Conservation (phyloP, 1,139 yeast genomes). For the Candida sojae region DNA sequence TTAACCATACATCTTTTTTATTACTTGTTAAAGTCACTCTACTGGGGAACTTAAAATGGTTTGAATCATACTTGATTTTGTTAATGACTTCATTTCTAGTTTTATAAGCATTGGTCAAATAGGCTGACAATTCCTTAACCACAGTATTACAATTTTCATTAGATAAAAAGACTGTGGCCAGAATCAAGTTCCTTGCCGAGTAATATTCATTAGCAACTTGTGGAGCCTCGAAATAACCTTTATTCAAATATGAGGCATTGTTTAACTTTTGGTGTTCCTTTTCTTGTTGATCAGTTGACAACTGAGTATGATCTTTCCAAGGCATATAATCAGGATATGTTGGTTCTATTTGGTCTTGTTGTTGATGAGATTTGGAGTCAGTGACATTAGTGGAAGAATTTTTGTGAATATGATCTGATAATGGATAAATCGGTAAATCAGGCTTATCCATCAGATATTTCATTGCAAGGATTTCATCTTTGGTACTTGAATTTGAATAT, state of each 20-base stretch:
- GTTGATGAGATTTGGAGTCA: not conserved
- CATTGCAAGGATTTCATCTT: constrained; percentile 39
- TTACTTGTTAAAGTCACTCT: constrained; percentile 87
- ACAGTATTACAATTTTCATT: constrained; percentile 40
- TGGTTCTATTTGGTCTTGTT: constrained; percentile 5
- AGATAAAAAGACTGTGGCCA: constrained; percentile 42
- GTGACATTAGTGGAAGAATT: not conserved
- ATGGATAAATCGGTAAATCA: constrained; percentile 34
- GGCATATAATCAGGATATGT: constrained; percentile 78
- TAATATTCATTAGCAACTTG: constrained; percentile 56
- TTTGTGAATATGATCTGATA: constrained; percentile 21
- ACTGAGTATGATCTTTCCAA: constrained; percentile 67
- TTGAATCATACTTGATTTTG: constrained; percentile 54
- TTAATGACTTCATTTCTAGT: constrained; percentile 65
- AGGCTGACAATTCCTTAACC: constrained; percentile 45
- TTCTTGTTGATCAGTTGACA: constrained; percentile 32
- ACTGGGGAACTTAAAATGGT: constrained; percentile 73
- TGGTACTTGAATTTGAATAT: constrained; percentile 24
- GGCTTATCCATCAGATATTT: constrained; percentile 43
- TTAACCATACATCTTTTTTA: constrained; percentile 81
- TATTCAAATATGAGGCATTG: constrained; percentile 37
- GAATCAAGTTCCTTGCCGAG: constrained; percentile 53
- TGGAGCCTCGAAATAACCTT: constrained; percentile 55
- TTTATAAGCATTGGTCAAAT: constrained; percentile 63
- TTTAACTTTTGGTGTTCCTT: constrained; percentile 29